Evolutionary conservation across 805 yeast species (phyloP), one percentile per base, ranked within the genome.

Genomic region (Clavispora phyllophila): DNA sequence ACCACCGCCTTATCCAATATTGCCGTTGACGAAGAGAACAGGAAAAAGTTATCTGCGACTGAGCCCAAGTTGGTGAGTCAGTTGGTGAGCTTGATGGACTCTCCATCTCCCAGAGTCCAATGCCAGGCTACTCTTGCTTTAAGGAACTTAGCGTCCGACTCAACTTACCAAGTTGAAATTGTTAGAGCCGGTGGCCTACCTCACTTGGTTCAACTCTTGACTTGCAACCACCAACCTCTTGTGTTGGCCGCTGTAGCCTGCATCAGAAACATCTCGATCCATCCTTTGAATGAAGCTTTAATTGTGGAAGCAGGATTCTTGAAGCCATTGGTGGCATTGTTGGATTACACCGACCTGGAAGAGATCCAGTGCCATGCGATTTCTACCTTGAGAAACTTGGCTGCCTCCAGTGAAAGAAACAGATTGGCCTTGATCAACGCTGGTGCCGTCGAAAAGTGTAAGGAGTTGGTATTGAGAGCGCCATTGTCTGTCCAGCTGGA

Each of bases 331-430:
- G 96, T 93, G 14, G 77, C 82, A 9, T 72, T 93, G 47, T 79
- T 93, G 51, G 90, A 84, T 61, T 87, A 83, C 62, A 78, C 80
- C 40, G 96, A 87, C 56, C 85, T 87, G 52, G 96, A 91, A 62
- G 99, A 93, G 68, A 91, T 93, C 50, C 96, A 91, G 69, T 93
- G 99, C 62, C 99, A 93, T 66, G 95, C 98, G 2, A 96, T 93
- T 23, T 90, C 97, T 2, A 90, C 98, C 8, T 74, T 93, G 58
- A 79, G 99, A 65, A 93, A 93, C 63, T 75, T 93, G 55, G 99
- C 99, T 17, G 99, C 99, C 4, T 82, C 93, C 40, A 82, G 93
- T 33, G 98, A 93, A 68, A 81, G 88, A 61, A 91, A 91, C 58
- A 82, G 97, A 71, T 75, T 85, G 54, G 96, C 93, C 38, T 80